Percentiles rank a stretch among this genome's conserved stretches.
Conservation (phyloP, 441 rosid species). For the Erodium trifolium region DNA sequence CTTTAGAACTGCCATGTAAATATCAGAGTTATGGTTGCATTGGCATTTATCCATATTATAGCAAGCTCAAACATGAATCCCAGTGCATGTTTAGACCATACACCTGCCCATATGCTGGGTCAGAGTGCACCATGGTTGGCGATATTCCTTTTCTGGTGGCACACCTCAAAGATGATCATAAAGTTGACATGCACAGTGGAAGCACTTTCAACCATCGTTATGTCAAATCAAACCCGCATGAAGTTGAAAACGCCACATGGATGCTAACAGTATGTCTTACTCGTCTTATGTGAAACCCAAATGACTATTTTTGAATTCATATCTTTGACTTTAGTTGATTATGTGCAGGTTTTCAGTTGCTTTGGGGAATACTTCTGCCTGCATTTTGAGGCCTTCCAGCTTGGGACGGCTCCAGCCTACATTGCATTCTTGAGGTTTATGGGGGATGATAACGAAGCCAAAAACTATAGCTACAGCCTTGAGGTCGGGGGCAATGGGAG, state of each 20-base stretch:
- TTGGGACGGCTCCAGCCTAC: constrained; percentile 66
- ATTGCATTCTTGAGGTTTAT: constrained; percentile 78
- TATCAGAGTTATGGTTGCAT: not conserved
- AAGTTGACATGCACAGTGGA: constrained; percentile 12
- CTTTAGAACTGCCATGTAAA: constrained; percentile 8
- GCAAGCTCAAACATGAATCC: constrained; percentile 6
- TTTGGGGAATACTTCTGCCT: constrained; percentile 74
- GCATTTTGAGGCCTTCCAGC: constrained; percentile 80
- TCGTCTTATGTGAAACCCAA: too few species aligned
- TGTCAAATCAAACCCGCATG: constrained; percentile 11
- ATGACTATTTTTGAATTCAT: too few species aligned
- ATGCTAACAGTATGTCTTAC: constrained; percentile 23
- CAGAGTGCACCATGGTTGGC: constrained; percentile 1
- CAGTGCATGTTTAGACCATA: constrained; percentile 5
- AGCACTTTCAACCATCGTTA: constrained; percentile 12
- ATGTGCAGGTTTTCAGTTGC: constrained; percentile 62
- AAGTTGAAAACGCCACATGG: constrained; percentile 14
- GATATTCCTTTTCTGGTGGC: constrained; percentile 9
- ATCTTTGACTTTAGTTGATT: too few species aligned
- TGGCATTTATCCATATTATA: constrained; percentile 5
- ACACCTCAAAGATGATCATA: constrained; percentile 10
- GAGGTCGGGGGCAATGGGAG: constrained; percentile 76
- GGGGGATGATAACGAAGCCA: constrained; percentile 75
- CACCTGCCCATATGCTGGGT: constrained; percentile 15
- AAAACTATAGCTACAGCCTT: constrained; percentile 61